Evolutionary conservation across 1,284 basidiomycete species (phyloP).

Genomic region (Ustilago crameri): DNA sequence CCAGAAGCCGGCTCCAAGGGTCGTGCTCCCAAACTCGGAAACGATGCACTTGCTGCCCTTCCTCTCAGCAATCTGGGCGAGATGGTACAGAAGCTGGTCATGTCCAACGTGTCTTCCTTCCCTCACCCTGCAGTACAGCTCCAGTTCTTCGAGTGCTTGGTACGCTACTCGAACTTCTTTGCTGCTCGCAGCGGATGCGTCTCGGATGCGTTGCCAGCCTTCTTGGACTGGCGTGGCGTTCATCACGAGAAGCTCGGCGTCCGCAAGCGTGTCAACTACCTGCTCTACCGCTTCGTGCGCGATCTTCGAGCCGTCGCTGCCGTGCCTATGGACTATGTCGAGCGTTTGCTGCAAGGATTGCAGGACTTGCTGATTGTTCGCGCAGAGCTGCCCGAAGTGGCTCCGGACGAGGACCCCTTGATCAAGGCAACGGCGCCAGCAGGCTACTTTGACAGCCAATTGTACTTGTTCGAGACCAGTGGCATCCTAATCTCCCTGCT

Average conservation of each 20-base stretch:
- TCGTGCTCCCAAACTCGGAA: slow-evolving; percentile 52
- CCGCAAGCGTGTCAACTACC: slow-evolving; percentile 85
- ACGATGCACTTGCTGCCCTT: slow-evolving; percentile 66
- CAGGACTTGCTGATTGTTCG: slow-evolving; percentile 72
- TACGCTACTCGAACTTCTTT: slow-evolving; percentile 96
- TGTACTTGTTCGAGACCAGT: slow-evolving; percentile 93
- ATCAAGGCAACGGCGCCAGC: slow-evolving; percentile 82
- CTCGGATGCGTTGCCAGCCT: slow-evolving; percentile 78
- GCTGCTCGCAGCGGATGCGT: slow-evolving; percentile 82
- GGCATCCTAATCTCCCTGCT: slow-evolving; percentile 85
- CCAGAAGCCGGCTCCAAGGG: slow-evolving; percentile 54
- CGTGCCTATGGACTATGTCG: slow-evolving; percentile 79
- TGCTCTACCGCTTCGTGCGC: slow-evolving; percentile 92
- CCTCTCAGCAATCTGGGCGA: slow-evolving; percentile 91
- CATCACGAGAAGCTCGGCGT: slow-evolving; percentile 81
- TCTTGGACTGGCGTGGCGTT: slow-evolving; percentile 89
- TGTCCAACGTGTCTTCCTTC: slow-evolving; percentile 83
- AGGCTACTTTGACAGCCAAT: slow-evolving; percentile 85
- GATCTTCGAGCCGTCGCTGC: slow-evolving; percentile 78
- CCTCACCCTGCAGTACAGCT: slow-evolving; percentile 88
- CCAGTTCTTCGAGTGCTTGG: slow-evolving; percentile 91
- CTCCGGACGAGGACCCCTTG: slow-evolving; percentile 74
- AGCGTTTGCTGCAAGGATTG: slow-evolving; percentile 64
- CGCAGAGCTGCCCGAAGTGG: slow-evolving; percentile 71
- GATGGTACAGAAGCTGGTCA: slow-evolving; percentile 84